Percentiles rank a stretch among this genome's conserved stretches.
These are phyloP conservation scores for Fusarium protoensiforme DNA, from an alignment of 2,329 filamentous ascomycete genomes.

Conservation along the genomic window DNA sequence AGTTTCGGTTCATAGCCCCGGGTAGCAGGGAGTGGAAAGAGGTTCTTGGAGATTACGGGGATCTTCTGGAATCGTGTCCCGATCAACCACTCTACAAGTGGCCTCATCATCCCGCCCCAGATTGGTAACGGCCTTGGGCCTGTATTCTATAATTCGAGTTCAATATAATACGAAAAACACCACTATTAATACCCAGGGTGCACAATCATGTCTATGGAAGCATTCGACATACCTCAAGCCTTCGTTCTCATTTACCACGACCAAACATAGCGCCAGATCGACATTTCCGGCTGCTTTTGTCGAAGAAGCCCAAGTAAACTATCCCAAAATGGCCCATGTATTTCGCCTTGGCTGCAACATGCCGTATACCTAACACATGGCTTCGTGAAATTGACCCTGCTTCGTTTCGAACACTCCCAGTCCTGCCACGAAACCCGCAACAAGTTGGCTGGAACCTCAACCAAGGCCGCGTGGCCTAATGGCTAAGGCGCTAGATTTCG, in stretches of 20 bases:
- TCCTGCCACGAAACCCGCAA: not conserved
- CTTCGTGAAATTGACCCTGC: not conserved
- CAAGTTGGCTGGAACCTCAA: not conserved
- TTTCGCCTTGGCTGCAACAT: fast-evolving
- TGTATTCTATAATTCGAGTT: not conserved
- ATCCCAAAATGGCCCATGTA: not conserved
- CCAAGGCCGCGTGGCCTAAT: conserved; percentile 29
- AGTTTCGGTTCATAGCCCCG: not conserved
- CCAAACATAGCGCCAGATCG: not conserved
- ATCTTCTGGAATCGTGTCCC: not conserved
- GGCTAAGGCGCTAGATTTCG: conserved; percentile 34
- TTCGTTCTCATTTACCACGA: not conserved
- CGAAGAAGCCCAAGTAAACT: not conserved
- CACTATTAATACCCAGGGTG: not conserved
- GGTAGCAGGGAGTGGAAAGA: not conserved
- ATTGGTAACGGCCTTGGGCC: not conserved
- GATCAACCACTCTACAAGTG: not conserved
- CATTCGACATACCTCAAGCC: not conserved
- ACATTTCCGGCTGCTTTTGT: not conserved
- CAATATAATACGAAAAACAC: not conserved
- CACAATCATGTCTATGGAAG: not conserved
- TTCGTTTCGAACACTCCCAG: not conserved
- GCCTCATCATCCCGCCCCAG: not conserved
- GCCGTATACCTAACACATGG: fast-evolving
- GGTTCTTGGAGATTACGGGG: not conserved